Evolutionary conservation across 2,329 filamentous ascomycete species (phyloP).

Genomic region (Nigrospora sphaerica): DNA sequence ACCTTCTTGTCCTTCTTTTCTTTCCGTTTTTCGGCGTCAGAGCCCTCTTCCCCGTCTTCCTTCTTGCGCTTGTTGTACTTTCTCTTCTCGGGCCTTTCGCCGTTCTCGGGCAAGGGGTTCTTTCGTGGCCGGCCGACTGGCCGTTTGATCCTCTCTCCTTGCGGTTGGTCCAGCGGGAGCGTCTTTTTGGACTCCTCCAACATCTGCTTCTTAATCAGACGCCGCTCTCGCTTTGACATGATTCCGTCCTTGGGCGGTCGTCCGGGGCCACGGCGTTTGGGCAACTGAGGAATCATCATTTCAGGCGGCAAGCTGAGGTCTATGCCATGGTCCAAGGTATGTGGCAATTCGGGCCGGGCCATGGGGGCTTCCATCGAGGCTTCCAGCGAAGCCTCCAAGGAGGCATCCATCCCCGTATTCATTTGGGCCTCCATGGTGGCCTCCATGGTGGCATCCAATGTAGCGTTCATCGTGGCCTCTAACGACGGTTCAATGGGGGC

Average conservation of each 20-base stretch:
- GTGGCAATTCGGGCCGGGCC: not conserved
- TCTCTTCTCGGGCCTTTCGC: slow-evolving; percentile 52
- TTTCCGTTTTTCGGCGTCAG: slow-evolving; percentile 48
- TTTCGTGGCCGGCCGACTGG: slow-evolving; percentile 61
- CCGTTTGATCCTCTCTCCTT: slow-evolving; percentile 48
- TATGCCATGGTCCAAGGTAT: not conserved
- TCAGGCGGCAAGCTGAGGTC: slow-evolving; percentile 14
- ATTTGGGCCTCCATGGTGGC: no score
- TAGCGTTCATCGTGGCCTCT: no score
- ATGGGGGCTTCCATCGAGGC: no score
- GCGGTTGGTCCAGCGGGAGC: slow-evolving; percentile 33
- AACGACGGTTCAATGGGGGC: no score
- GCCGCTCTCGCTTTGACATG: slow-evolving; percentile 72
- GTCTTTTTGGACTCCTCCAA: slow-evolving; percentile 46
- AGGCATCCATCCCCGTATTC: no score
- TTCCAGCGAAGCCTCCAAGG: no score
- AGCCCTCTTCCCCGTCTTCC: slow-evolving; percentile 49
- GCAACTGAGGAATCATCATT: slow-evolving; percentile 34
- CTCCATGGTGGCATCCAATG: no score
- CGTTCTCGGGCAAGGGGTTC: slow-evolving; percentile 52
- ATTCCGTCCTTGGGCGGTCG: slow-evolving; percentile 75
- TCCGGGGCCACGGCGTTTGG: slow-evolving; percentile 70
- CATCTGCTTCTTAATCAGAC: slow-evolving; percentile 53
- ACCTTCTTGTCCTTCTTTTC: slow-evolving; percentile 56
- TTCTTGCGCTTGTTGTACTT: slow-evolving; percentile 59